phyloP scores from a whole-genome alignment of 2,329 filamentous ascomycete genomes.

The Clarireedia homoeocarpa region DNA sequence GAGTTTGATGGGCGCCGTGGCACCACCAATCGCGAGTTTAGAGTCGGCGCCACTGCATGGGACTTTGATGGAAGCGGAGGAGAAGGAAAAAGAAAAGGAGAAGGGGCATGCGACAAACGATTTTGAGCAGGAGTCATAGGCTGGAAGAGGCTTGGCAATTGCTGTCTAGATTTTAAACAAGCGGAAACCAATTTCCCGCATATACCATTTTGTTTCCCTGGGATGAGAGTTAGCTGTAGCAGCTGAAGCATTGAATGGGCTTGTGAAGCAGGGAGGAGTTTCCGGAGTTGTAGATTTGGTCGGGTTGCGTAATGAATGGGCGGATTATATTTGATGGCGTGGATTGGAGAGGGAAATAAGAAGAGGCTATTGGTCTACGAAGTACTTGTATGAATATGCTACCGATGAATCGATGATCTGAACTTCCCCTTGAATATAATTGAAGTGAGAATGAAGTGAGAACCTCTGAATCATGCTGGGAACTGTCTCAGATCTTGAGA shows the following conservation, averaged over 20 bases:
- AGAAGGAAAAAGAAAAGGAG: not conserved
- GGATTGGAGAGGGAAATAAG: not conserved
- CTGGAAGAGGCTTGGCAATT: not conserved
- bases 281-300: not conserved
- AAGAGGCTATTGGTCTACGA: too few species aligned
- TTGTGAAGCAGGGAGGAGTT: not conserved
- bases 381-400: too few species aligned
- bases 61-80: conserved; percentile 6
- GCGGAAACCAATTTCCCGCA: not conserved
- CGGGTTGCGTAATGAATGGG: not conserved
- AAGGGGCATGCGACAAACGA: not conserved
- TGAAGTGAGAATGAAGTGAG: too few species aligned
- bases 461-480: too few species aligned
- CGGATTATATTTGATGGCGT: not conserved
- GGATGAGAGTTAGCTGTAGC: not conserved
- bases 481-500: too few species aligned
- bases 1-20: conserved; percentile 43
- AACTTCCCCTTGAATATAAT: too few species aligned
- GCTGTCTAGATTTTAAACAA: not conserved
- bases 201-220: conserved; percentile 9
- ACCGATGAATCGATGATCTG: not conserved
- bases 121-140: conserved; percentile 4
- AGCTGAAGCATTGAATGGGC: not conserved
- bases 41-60: conserved; percentile 42
- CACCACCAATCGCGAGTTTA: conserved; percentile 32